Conservation (phyloP, 805 yeast genomes). For the Kluyveromyces siamensis region DNA sequence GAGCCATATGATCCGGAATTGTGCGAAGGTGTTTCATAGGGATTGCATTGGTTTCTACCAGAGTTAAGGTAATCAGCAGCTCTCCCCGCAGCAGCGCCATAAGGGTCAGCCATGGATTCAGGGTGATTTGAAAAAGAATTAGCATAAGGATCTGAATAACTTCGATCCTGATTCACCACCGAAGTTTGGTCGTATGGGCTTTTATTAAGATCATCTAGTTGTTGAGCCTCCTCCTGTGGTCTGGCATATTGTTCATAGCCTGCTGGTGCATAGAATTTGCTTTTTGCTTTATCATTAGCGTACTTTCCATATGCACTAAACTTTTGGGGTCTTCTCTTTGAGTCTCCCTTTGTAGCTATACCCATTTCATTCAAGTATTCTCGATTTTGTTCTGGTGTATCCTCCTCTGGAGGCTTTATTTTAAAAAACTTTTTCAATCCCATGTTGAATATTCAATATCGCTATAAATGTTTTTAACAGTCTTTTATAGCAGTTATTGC, state of each 20-base stretch:
- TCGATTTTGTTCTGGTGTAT: constrained; percentile 32
- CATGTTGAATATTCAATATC: constrained; percentile 23
- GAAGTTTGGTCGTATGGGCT: constrained; percentile 7
- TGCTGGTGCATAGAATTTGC: constrained; percentile 32
- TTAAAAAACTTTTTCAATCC: constrained; percentile 41
- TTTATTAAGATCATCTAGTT: constrained; percentile 12
- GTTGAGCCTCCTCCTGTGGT: constrained; percentile 10
- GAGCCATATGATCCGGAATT: neutral
- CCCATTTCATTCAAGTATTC: constrained; percentile 37
- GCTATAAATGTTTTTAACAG: neutral
- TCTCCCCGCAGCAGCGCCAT: neutral
- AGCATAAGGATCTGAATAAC: neutral
- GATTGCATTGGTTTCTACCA: neutral
- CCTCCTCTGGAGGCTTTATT: constrained; percentile 40
- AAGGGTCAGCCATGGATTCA: neutral
- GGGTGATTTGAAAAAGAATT: neutral
- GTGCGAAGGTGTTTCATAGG: neutral
- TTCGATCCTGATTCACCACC: neutral
- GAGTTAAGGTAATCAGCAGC: neutral
- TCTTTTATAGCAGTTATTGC: neutral
- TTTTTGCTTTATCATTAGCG: constrained; percentile 34
- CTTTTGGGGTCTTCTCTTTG: constrained; percentile 31
- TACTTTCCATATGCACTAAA: constrained; percentile 41
- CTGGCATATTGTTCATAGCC: constrained; percentile 29
- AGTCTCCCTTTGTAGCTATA: constrained; percentile 31